These are phyloP conservation scores for Hippophae tibetana DNA, from an alignment of 306 rosid species.

Conservation along the genomic window DNA sequence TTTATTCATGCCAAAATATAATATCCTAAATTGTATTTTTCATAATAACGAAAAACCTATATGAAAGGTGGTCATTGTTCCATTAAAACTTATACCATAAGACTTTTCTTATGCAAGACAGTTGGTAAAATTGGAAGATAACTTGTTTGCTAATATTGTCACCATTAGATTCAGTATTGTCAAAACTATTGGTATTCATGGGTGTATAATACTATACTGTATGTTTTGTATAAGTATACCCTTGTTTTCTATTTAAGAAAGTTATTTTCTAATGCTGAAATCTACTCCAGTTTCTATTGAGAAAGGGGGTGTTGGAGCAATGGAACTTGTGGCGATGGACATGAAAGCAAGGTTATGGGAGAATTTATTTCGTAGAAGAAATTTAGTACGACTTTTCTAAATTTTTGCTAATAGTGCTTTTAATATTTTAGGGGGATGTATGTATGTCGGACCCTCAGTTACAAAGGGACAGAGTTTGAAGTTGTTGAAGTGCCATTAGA, in stretches of 20 bases:
- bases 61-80: no score
- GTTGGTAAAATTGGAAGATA: no score
- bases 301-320: slow-evolving; percentile 98
- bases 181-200: no score
- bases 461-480: slow-evolving; percentile 82
- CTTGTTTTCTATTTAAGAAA: no score
- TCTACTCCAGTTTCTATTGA: slow-evolving; percentile 69
- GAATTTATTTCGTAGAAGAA: not conserved
- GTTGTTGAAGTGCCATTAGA: slow-evolving; percentile 85
- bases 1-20: no score
- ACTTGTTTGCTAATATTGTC: no score
- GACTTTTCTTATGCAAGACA: no score
- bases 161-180: not conserved
- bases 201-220: no score
- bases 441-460: slow-evolving; percentile 92
- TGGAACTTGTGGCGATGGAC: slow-evolving; percentile 99
- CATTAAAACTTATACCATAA: no score
- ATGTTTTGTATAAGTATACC: not conserved
- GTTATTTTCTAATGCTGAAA: not conserved
- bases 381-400: not conserved
- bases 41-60: no score
- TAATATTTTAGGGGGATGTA: slow-evolving; percentile 83
- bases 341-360: slow-evolving; percentile 89
- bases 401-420: not conserved
- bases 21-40: no score